Conservation (phyloP, 352 stramenopile species). For the Phytophthora citricola region DNA sequence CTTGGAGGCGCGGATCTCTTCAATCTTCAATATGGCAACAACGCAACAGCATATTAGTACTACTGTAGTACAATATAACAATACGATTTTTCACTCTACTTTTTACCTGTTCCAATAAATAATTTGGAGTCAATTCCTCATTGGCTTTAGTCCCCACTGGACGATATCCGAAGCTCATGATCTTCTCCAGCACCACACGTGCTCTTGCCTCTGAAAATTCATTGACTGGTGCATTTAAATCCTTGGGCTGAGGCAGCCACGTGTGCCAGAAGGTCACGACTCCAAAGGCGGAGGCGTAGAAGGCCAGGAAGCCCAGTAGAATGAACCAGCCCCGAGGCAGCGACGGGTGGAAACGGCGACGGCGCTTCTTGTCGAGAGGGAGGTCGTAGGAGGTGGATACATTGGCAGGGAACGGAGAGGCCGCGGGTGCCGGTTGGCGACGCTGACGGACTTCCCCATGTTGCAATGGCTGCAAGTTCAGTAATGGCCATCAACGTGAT, state of each 20-base stretch:
- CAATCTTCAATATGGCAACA: conserved; percentile 50
- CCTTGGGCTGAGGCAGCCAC: conserved; percentile 60
- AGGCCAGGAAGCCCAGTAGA: conserved; percentile 49
- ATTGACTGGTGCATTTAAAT: conserved; percentile 37
- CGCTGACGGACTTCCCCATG: conserved; percentile 40
- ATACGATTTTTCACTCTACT: neutral
- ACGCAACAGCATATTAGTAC: conserved; percentile 24
- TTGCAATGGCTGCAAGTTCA: conserved; percentile 21
- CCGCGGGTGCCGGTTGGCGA: conserved; percentile 9
- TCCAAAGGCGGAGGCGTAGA: conserved; percentile 47
- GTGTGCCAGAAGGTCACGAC: conserved; percentile 53
- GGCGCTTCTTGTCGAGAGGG: conserved; percentile 9
- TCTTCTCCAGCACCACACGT: conserved; percentile 63
- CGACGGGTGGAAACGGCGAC: conserved; percentile 24
- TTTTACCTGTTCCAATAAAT: conserved; percentile 56
- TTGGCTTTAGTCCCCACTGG: conserved; percentile 71
- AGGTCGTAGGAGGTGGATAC: neutral
- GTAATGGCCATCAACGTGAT: conserved; percentile 27
- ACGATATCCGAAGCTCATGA: conserved; percentile 80
- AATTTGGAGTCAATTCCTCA: conserved; percentile 66
- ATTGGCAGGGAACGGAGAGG: conserved; percentile 2
- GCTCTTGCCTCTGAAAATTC: conserved; percentile 67
- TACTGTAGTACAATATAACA: neutral
- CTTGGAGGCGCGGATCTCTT: conserved; percentile 52
- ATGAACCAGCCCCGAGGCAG: conserved; percentile 35